Conservation (phyloP, 176 grass and related monocot species). For the Musa acuminata region DNA sequence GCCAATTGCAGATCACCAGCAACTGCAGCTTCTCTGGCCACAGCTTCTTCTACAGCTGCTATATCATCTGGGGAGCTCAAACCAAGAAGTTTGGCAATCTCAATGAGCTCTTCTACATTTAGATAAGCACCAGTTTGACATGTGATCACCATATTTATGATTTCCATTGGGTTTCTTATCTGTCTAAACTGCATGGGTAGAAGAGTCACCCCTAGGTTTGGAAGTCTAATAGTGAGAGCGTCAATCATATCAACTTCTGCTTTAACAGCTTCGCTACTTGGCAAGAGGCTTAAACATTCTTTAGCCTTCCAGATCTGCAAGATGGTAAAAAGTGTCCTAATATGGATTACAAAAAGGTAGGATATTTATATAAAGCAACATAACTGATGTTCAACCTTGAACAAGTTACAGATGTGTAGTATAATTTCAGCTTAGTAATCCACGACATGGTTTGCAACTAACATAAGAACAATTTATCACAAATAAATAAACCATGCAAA, state of each 20-base stretch:
- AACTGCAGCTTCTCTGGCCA: conserved; percentile 87
- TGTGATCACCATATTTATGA: conserved; percentile 69
- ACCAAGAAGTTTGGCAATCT: conserved; percentile 79
- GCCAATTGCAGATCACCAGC: conserved; percentile 85
- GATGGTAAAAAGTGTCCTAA: not conserved
- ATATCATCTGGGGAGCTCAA: conserved; percentile 76
- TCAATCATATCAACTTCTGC: conserved; percentile 92
- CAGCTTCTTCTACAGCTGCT: conserved; percentile 65
- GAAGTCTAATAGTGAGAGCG: conserved; percentile 81
- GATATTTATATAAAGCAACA: not conserved
- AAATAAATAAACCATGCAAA: too few species aligned
- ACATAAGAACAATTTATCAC: too few species aligned
- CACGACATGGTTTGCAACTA: not conserved
- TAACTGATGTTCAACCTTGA: not conserved
- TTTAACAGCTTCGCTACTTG: conserved; percentile 70
- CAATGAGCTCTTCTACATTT: conserved; percentile 89
- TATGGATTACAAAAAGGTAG: not conserved
- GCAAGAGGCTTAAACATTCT: conserved; percentile 80
- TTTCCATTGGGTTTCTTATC: conserved; percentile 79
- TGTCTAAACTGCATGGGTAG: conserved; percentile 94
- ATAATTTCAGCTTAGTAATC: not conserved
- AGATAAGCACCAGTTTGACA: conserved; percentile 80
- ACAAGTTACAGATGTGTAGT: not conserved
- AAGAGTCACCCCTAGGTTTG: conserved; percentile 79
- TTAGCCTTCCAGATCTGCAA: conserved; percentile 93